Percentiles rank a stretch among this genome's conserved stretches.
Conservation (phyloP, 2,329 filamentous ascomycete species). For the Aspergillus puulaauensis region DNA sequence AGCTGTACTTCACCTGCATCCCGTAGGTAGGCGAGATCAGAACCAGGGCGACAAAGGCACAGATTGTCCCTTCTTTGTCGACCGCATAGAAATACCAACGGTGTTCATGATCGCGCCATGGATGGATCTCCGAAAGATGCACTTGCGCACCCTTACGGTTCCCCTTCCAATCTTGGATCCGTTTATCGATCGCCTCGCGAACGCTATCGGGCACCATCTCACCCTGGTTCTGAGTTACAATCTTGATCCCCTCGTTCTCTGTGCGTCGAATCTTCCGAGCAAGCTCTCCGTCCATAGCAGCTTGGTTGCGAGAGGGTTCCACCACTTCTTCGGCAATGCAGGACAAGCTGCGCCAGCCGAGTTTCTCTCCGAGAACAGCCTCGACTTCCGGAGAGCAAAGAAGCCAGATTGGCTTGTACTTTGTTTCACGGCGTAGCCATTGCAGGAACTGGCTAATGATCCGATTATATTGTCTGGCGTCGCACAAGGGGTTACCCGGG, state of each 20-base stretch:
- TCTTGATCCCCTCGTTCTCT: slow-evolving; percentile 79
- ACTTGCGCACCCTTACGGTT: slow-evolving; percentile 82
- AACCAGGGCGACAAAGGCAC: slow-evolving; percentile 77
- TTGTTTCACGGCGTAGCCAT: slow-evolving; percentile 68
- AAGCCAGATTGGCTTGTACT: slow-evolving; percentile 82
- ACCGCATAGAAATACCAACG: slow-evolving; percentile 82
- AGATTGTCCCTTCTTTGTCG: slow-evolving; percentile 69
- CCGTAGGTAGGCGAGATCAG: slow-evolving; percentile 78
- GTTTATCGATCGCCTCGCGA: slow-evolving; percentile 66
- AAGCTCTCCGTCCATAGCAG: slow-evolving; percentile 64
- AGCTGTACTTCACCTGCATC: slow-evolving; percentile 94
- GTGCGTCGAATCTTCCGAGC: slow-evolving; percentile 76
- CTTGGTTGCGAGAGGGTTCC: slow-evolving; percentile 67
- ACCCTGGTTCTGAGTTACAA: slow-evolving; percentile 69
- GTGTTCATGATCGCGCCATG: slow-evolving; percentile 81
- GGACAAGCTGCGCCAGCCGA: slow-evolving; percentile 85
- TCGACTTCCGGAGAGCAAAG: slow-evolving; percentile 78
- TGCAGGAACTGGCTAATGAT: slow-evolving; percentile 74
- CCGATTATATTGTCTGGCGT: slow-evolving; percentile 70
- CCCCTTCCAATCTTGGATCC: slow-evolving; percentile 76
- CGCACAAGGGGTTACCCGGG: slow-evolving; percentile 84
- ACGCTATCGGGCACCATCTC: slow-evolving; percentile 65
- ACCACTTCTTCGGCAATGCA: slow-evolving; percentile 88
- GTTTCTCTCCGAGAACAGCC: slow-evolving; percentile 73
- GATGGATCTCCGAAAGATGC: slow-evolving; percentile 83